Base-by-base conservation (phyloP, 305 asterid species). In the Rubia peregrina region DNA sequence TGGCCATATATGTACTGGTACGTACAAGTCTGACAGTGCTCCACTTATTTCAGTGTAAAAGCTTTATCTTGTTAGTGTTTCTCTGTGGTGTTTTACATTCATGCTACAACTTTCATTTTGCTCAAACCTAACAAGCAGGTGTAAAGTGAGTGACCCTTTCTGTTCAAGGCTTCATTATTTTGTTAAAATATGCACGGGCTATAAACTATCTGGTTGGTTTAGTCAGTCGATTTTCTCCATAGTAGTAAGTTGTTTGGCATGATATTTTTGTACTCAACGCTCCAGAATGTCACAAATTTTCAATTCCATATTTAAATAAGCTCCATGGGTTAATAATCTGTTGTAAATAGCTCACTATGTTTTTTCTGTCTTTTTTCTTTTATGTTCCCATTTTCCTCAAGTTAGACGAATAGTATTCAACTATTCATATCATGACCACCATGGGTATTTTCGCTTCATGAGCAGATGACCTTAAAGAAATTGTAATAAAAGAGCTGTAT, bases 1-100 rank as follows among this genome's bases (percentile, higher is more conserved):
- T 57, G 40, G 19, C n/a, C 46, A 42, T 42, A 46, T 14, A 43
- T 24, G 43, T 60, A 44, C 44, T 43, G 59, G 57, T 71, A 71
- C 4, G 30, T 61, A n/a, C 68, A 59, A 59, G 43, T 60, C n/a
- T 56, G 22, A 70, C 40, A 41, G 46, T 33, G 51, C 46, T 70
- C 38, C 42, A 24, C 59, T 8, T 16, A 1, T 22, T 40, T 12
- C 7, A 21, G 36, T 21, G 65, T 36, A 56, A 36, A 14, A 33
- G 59, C 38, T 41, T 42, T 26, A 6, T 4, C 30, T 42, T 59
- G 16, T 10, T 46, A 1, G 40, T 36, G 41, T 56, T 36, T 21
- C 55, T 57, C 43, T 51, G 17, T 33, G 12, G 7, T 68, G 61
- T 49, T 1, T 40, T 19, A 19, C 17, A 19, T 70, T 53, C 11